These are phyloP conservation scores for Parmelia sp. DNA, from an alignment of 495 filamentous ascomycete species.

Conservation along the genomic window DNA sequence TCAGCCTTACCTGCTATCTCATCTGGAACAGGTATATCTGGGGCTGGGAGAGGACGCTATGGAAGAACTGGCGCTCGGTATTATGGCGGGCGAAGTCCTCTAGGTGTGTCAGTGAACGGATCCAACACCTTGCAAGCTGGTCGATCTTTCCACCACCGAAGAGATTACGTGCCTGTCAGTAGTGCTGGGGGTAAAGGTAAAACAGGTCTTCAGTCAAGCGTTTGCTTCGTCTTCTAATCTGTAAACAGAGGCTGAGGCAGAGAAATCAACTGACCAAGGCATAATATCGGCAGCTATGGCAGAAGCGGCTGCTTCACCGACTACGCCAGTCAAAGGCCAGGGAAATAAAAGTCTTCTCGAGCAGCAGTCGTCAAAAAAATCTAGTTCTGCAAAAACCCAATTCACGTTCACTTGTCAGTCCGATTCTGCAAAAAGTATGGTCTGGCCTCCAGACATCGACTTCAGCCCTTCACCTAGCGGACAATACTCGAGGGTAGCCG, in stretches of 20 bases:
- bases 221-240: slow-evolving; percentile 17
- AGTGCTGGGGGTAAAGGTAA: slow-evolving; percentile 23
- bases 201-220: not conserved
- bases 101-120: slow-evolving; percentile 53
- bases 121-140: slow-evolving; percentile 38
- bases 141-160: slow-evolving; percentile 26
- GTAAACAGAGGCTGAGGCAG: slow-evolving; percentile 15
- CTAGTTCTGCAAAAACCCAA: slow-evolving; percentile 62
- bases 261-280: slow-evolving; percentile 48
- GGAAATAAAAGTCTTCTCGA: slow-evolving; percentile 73
- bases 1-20: slow-evolving; percentile 39
- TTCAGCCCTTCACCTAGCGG: slow-evolving; percentile 31
- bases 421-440: slow-evolving; percentile 60
- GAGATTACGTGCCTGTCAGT: slow-evolving; percentile 10
- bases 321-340: slow-evolving; percentile 51
- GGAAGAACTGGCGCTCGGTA: slow-evolving; percentile 48
- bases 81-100: slow-evolving; percentile 57
- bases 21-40: slow-evolving; percentile 60
- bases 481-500: slow-evolving; percentile 27
- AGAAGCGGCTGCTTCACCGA: slow-evolving; percentile 67
- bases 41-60: slow-evolving; percentile 72
- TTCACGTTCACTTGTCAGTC: slow-evolving; percentile 91
- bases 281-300: slow-evolving; percentile 90
- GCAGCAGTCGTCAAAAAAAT: slow-evolving; percentile 55
- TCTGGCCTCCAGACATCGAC: slow-evolving; percentile 38